Evolutionary conservation across 2,329 filamentous ascomycete species (phyloP), one percentile per base, ranked within the genome.

Genomic region (Ophidiomyces ophidiicola): DNA sequence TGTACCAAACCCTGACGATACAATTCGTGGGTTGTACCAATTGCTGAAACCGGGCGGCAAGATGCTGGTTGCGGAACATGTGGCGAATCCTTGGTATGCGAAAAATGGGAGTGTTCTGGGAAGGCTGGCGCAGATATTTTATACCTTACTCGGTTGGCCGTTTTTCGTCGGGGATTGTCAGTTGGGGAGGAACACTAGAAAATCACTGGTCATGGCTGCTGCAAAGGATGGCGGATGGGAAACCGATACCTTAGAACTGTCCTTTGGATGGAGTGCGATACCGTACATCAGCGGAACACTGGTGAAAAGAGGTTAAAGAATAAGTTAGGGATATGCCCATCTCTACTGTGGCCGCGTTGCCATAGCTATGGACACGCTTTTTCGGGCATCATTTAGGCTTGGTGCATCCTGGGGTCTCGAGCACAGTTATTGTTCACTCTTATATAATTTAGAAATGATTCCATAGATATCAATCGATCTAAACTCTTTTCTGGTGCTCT

Each of bases 51-150:
- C 71, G 0, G 71, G 72, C 2, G 72, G 72, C 0, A 56, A 69
- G 39, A 52, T 76, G 56, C 54, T 76, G 12, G 57, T 75, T 18
- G 68, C 63, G 36, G 72, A 76, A 52, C 72, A 76, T 56, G 66
- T 73, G 8, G 62, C 57, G 17, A 73, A 71, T 48, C 63, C 66
- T 1, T 72, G 67, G 65, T 51, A 54, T 36, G 60, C 54, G n/a
- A 56, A 57, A 30, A 62, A 59, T 47, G 70, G 68, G 4, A 66
- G 61, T 24, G 8, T 67, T 7, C 5, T 64, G 8, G 68, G 61
- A n/a, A 52, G 66, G 14, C 7, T 60, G 11, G 49, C 66, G 48
- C 72, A 76, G 54, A 46, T 57, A 7, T 44, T 68, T 8, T 72
- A 64, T 51, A 58, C 56, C 20, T 21, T 58, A 2, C 32, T 67